These are phyloP conservation scores for Fusarium buharicum DNA, from an alignment of 2,329 filamentous ascomycete genomes.

Conservation along the genomic window DNA sequence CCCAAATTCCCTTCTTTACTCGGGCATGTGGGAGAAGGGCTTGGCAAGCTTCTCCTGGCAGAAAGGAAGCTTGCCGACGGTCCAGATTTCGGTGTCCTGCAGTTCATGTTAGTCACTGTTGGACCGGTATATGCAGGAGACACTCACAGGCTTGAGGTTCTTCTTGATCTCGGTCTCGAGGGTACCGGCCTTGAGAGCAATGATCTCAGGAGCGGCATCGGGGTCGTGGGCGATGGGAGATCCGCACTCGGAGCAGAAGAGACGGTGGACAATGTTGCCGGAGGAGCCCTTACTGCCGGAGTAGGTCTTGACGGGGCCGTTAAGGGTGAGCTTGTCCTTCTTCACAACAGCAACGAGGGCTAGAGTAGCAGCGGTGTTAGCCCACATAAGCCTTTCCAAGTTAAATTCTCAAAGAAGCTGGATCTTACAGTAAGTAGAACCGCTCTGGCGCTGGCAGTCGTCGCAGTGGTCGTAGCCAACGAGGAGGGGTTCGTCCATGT, in stretches of 20 bases:
- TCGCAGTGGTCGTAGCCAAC: slow-evolving; percentile 78
- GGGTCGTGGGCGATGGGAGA: slow-evolving; percentile 77
- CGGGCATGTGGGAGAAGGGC: slow-evolving; percentile 71
- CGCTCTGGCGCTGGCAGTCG: slow-evolving; percentile 76
- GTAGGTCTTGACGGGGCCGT: slow-evolving; percentile 73
- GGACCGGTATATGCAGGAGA: background rate
- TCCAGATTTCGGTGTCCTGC: slow-evolving; percentile 76
- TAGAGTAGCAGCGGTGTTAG: slow-evolving; percentile 46
- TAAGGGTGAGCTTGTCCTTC: slow-evolving; percentile 72
- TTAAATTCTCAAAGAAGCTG: background rate
- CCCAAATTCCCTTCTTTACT: slow-evolving; percentile 51
- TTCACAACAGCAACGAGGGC: slow-evolving; percentile 73
- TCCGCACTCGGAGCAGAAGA: slow-evolving; percentile 76
- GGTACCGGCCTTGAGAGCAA: slow-evolving; percentile 74
- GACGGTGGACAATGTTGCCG: slow-evolving; percentile 71
- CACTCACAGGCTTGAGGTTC: slow-evolving; percentile 70
- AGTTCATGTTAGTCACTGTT: slow-evolving; percentile 19
- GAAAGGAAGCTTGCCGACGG: slow-evolving; percentile 74
- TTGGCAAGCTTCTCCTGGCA: slow-evolving; percentile 73
- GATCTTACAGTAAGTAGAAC: slow-evolving; percentile 73
- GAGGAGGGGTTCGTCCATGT: slow-evolving; percentile 62
- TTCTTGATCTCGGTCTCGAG: slow-evolving; percentile 73
- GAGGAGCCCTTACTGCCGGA: slow-evolving; percentile 66
- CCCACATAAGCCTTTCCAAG: background rate
- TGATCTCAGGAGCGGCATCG: slow-evolving; percentile 75